These are phyloP conservation scores for Candida orba DNA, from an alignment of 805 yeast species.

Conservation along the genomic window DNA sequence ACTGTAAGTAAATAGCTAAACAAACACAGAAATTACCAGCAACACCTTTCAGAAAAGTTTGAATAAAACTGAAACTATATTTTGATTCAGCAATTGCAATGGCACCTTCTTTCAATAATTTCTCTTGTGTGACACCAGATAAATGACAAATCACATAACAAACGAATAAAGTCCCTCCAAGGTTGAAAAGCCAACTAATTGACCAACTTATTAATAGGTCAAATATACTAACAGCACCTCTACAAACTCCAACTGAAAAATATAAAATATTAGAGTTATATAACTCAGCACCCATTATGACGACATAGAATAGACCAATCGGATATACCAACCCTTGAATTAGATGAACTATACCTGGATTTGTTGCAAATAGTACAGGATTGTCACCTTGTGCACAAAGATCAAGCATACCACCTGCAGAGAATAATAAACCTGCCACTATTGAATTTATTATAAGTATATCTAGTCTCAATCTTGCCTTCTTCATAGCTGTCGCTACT, in stretches of 20 bases:
- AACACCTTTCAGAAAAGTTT: conserved; percentile 61
- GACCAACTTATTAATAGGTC: conserved; percentile 62
- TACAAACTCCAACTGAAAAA: conserved; percentile 57
- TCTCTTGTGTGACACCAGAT: conserved; percentile 40
- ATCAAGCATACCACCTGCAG: conserved; percentile 68
- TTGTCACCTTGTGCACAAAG: conserved; percentile 47
- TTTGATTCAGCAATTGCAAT: conserved; percentile 35
- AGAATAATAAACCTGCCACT: conserved; percentile 62
- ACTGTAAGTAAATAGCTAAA: conserved; percentile 66
- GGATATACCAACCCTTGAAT: conserved; percentile 60
- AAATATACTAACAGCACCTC: conserved; percentile 62
- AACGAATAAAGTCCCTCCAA: conserved; percentile 59
- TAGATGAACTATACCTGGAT: conserved; percentile 47
- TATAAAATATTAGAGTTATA: conserved; percentile 70
- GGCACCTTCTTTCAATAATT: conserved; percentile 41
- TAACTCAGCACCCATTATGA: conserved; percentile 66
- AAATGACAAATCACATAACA: conserved; percentile 55
- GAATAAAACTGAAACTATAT: conserved; percentile 43
- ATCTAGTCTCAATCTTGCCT: conserved; percentile 57
- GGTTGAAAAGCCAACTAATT: conserved; percentile 59
- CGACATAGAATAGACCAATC: conserved; percentile 69
- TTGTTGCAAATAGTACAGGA: conserved; percentile 32
- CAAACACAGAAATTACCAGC: conserved; percentile 77
- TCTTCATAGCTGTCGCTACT: conserved; percentile 82
- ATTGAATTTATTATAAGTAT: conserved; percentile 56